Percentiles rank a stretch among this genome's conserved stretches.
Evolutionary conservation across 257 asterid species (phyloP).

Genomic region (Euphrasia confusa): DNA sequence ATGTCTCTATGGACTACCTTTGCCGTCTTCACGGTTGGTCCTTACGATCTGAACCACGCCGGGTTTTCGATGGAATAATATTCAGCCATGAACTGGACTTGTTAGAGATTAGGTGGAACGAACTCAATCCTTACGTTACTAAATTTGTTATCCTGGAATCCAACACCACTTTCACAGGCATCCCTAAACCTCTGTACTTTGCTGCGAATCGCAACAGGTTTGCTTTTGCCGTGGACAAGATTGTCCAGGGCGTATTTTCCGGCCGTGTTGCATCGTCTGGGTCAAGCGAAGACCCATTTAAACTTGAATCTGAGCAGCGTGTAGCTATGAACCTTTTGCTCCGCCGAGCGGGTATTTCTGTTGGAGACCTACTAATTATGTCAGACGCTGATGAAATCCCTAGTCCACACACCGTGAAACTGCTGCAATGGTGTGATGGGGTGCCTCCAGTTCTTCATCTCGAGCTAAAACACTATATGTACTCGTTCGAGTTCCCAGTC

Average conservation of each 20-base stretch:
- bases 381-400: slow-evolving; percentile 94
- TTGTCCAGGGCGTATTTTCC: slow-evolving; percentile 52
- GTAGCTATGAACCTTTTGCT: slow-evolving; percentile 61
- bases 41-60: slow-evolving; percentile 67
- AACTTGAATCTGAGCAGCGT: slow-evolving; percentile 70
- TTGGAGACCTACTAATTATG: slow-evolving; percentile 73
- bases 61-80: slow-evolving; percentile 70
- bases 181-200: slow-evolving; percentile 66
- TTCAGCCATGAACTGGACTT: slow-evolving; percentile 87
- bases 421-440: slow-evolving; percentile 93
- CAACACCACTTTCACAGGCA: slow-evolving; percentile 92
- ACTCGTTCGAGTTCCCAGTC: slow-evolving; percentile 85
- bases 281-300: slow-evolving; percentile 58
- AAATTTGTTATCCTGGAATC: slow-evolving; percentile 84
- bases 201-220: slow-evolving; percentile 48
- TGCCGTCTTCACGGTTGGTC: slow-evolving; percentile 91
- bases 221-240: slow-evolving; percentile 62
- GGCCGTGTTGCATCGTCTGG: slow-evolving; percentile 46
- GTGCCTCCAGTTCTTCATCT: slow-evolving; percentile 67
- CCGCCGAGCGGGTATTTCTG: slow-evolving; percentile 52
- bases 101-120: slow-evolving; percentile 86
- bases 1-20: slow-evolving; percentile 68
- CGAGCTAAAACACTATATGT: slow-evolving; percentile 58
- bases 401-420: slow-evolving; percentile 74
- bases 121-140: slow-evolving; percentile 59